Evolutionary conservation across 441 rosid species (phyloP).

Genomic region (Adansonia grandidieri): DNA sequence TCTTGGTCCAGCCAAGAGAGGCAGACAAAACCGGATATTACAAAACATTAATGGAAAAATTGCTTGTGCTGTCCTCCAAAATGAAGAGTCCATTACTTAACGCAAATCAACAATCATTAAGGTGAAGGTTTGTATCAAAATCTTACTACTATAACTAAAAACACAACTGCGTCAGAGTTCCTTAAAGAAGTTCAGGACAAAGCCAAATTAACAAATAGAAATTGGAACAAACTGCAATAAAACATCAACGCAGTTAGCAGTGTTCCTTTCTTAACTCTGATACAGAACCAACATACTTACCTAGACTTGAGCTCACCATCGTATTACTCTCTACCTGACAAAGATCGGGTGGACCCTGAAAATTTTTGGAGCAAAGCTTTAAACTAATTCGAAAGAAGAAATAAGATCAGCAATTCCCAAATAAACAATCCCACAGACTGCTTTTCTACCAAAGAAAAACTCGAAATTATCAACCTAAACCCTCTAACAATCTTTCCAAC

Average conservation of each 20-base stretch:
- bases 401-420: conserved; percentile 29
- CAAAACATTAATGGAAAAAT: not conserved
- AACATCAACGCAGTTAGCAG: not conserved
- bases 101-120: conserved; percentile 31
- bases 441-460: conserved; percentile 22
- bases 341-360: conserved; percentile 54
- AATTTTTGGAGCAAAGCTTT: conserved; percentile 45
- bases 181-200: conserved; percentile 29
- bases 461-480: conserved; percentile 28
- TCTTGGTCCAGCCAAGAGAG: not conserved
- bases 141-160: conserved; percentile 3
- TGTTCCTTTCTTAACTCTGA: conserved; percentile 20
- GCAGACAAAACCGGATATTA: not conserved
- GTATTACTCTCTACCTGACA: conserved; percentile 42
- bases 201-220: conserved; percentile 22
- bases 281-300: conserved; percentile 34
- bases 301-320: conserved; percentile 33
- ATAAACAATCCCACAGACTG: conserved; percentile 27
- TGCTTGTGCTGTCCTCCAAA: not conserved
- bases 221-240: conserved; percentile 16
- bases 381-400: conserved; percentile 30
- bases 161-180: conserved; percentile 25
- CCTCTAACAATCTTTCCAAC: conserved; percentile 19
- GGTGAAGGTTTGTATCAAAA: conserved; percentile 20
- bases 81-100: not conserved